Evolutionary conservation across 345 rosid genomes (phyloP).

Genomic region (Cardamine resedifolia): DNA sequence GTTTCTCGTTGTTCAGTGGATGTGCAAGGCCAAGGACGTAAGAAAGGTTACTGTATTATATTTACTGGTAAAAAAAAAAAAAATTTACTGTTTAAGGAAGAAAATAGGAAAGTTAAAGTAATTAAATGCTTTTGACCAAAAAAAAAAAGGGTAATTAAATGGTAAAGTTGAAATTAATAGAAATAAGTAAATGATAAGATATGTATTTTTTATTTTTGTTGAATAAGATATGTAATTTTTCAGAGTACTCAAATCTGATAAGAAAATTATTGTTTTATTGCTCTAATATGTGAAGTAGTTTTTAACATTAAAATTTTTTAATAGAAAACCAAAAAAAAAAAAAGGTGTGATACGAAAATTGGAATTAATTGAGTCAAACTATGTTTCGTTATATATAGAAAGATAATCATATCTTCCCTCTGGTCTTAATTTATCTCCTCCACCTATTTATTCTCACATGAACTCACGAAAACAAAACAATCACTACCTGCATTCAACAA

Average conservation of each 20-base stretch:
- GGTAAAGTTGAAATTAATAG: not conserved
- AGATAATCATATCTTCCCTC: not conserved
- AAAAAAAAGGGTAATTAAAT: not conserved
- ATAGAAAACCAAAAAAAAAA: no score
- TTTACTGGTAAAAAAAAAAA: no score
- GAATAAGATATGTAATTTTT: not conserved
- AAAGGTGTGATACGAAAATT: no score
- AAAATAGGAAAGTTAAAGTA: not conserved
- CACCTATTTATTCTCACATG: not conserved
- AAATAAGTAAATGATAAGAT: not conserved
- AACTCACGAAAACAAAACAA: not conserved
- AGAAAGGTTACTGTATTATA: constrained; percentile 34
- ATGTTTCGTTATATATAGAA: not conserved
- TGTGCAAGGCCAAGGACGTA: constrained; percentile 60
- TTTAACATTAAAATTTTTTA: not conserved
- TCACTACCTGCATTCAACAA: not conserved
- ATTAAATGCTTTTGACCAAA: no score
- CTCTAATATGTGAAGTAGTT: not conserved
- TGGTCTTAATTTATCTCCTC: not conserved
- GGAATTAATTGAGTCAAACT: not conserved
- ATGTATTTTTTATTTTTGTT: not conserved
- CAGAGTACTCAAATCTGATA: not conserved
- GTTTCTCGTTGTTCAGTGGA: constrained; percentile 65
- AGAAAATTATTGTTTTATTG: not conserved
- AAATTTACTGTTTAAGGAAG: not conserved